phyloP scores from a whole-genome alignment of 352 stramenopile genomes.

The Elongisporangium senticosum region DNA sequence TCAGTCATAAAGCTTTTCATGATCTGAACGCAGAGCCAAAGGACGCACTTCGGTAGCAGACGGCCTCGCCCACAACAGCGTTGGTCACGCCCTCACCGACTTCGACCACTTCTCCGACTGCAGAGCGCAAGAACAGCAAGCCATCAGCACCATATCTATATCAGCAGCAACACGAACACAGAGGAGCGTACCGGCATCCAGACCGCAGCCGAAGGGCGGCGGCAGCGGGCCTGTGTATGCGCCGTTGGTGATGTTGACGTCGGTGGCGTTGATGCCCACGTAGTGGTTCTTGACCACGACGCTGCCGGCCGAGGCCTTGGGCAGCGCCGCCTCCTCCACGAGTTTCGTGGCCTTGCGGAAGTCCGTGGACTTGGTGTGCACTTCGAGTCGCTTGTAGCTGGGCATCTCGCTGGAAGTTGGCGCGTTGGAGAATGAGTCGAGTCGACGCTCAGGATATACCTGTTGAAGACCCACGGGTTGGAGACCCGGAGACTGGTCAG shows the following conservation, averaged over 20 bases:
- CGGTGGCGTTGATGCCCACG: conserved; percentile 51
- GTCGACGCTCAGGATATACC: too few relatives aligned
- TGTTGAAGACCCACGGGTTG: too few relatives aligned
- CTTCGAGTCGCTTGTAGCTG: conserved; percentile 32
- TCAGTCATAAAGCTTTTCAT: too few relatives aligned
- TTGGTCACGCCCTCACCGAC: conserved; percentile 18
- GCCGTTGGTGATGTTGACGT: conserved; percentile 57
- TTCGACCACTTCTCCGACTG: conserved; percentile 12
- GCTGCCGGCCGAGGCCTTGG: conserved; percentile 11
- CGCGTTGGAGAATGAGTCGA: too few relatives aligned
- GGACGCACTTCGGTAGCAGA: conserved; percentile 21
- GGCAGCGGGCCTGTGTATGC: conserved; percentile 19
- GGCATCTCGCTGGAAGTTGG: conserved; percentile 19
- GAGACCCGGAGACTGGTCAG: too few relatives aligned
- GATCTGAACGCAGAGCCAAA: not conserved
- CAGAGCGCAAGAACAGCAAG: conserved; percentile 4
- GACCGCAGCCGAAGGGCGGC: conserved; percentile 38
- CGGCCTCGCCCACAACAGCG: conserved; percentile 19
- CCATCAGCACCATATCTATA: too few relatives aligned
- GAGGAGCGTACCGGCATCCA: conserved; percentile 18
- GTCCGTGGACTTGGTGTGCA: conserved; percentile 35
- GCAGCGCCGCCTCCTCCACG: conserved; percentile 22
- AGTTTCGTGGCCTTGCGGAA: conserved; percentile 33
- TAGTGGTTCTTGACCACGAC: conserved; percentile 48
- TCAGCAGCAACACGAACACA: too few relatives aligned